A percentile compares a stretch with the other conserved stretches of the same genome.
phyloP scores from a whole-genome alignment of 768 basidiomycete species.

The Agaricus sinodeliciosus region DNA sequence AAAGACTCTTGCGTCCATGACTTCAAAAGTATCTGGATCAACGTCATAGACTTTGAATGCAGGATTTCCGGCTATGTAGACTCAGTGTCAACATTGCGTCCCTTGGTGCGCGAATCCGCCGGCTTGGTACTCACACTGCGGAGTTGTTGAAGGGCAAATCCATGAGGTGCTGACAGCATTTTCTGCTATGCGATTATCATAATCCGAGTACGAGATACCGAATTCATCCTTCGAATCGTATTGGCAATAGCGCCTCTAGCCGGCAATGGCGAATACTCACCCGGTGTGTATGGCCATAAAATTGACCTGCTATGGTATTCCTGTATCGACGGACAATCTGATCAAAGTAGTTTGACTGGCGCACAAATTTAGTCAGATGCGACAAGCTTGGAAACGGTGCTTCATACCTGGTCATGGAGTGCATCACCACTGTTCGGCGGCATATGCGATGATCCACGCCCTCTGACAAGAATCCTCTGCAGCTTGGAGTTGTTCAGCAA shows the following conservation, averaged over 20 bases:
- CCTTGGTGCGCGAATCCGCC: background rate
- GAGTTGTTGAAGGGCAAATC: slow-evolving; percentile 53
- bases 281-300: slow-evolving; percentile 55
- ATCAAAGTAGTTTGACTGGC: slow-evolving; percentile 55
- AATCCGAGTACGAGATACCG: slow-evolving; percentile 53
- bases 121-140: slow-evolving; percentile 33
- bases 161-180: slow-evolving; percentile 41
- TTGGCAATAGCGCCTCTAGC: background rate
- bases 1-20: slow-evolving; percentile 52
- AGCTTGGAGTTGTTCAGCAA: slow-evolving; percentile 44
- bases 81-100: background rate
- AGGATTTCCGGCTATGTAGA: slow-evolving; percentile 40
- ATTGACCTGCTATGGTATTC: slow-evolving; percentile 51
- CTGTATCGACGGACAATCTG: slow-evolving; percentile 57
- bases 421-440: slow-evolving; percentile 43
- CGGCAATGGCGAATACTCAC: slow-evolving; percentile 16
- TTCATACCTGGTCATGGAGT: slow-evolving; percentile 42
- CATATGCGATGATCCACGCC: slow-evolving; percentile 56
- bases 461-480: slow-evolving; percentile 56
- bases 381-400: background rate
- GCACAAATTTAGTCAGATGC: background rate
- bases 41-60: slow-evolving; percentile 57
- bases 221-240: slow-evolving; percentile 42
- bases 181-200: slow-evolving; percentile 32
- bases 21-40: slow-evolving; percentile 59